Evolutionary conservation across 306 rosid genomes (phyloP), one percentile per base, ranked within the genome.

Genomic region (Alnus glutinosa): DNA sequence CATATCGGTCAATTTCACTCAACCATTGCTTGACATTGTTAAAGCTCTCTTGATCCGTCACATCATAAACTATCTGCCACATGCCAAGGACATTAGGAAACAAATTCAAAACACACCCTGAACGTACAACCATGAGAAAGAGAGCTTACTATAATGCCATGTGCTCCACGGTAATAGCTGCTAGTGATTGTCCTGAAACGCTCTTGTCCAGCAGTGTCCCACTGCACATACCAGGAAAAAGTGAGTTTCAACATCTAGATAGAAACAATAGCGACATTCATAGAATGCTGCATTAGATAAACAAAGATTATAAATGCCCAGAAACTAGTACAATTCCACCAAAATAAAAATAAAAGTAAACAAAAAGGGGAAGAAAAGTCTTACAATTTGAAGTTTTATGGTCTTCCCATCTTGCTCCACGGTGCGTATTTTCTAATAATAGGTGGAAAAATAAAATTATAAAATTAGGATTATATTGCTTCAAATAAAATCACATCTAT

Each of bases 161-260:
- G 89, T 9, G 91, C 91, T 48, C 87, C 89, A n/a, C 91, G 86
- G 80, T 88, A 88, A 85, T 88, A 88, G 83, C 91, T 88, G 74
- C 89, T 88, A 9, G 91, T 85, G 46, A 88, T 88, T 72, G 89
- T 88, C 77, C 91, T 78, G 51, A 88, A 88, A 78, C 91, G 89
- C 75, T 88, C 91, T 83, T 88, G 89, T 34, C 89, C 92, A 48
- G 89, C 89, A 49, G 92, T 86, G 50, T 84, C 89, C 89, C 89
- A 88, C 89, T 84, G 77, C 78, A 82, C 9, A 50, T 72, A 48
- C 79, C 18, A 55, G 44, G 55, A 36, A 44, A 16, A 14, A 16
- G 13, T 55, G 32, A 42, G 57, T 18, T 52, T 52, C 12, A 9
- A 18, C 23, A 55, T 76, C 77, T 46, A 48, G 16, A 69, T 32